These are phyloP conservation scores for Calvatia gigantea DNA, from an alignment of 768 basidiomycete genomes.

Conservation along the genomic window DNA sequence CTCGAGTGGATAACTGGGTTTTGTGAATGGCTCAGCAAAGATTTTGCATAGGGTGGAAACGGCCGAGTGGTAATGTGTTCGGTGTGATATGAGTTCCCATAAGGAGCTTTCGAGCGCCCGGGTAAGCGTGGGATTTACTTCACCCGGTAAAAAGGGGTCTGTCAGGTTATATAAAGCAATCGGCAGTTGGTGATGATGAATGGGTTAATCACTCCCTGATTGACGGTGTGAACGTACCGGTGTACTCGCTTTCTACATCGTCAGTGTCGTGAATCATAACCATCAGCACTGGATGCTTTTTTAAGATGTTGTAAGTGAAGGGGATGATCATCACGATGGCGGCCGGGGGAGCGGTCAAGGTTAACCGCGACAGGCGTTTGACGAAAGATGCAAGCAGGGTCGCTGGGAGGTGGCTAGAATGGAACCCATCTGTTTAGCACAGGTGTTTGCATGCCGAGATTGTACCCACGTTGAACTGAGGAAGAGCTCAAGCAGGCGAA, in stretches of 20 bases:
- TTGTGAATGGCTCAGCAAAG: constrained; percentile 92
- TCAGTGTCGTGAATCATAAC: constrained; percentile 83
- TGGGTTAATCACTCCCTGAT: background rate
- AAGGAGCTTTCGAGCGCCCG: constrained; percentile 83
- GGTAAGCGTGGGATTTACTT: constrained; percentile 72
- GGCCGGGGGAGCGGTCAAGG: constrained; percentile 83
- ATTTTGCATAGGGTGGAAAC: constrained; percentile 88
- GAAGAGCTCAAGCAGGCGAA: constrained; percentile 88
- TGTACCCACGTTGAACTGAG: constrained; percentile 80
- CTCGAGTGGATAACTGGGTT: constrained; percentile 84
- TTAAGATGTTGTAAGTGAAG: constrained; percentile 92
- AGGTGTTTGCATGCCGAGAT: constrained; percentile 3
- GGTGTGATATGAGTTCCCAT: constrained; percentile 87
- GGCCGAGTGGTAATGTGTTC: constrained; percentile 77
- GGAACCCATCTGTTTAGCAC: too few relatives aligned
- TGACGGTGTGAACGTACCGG: constrained; percentile 24
- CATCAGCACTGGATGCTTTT: constrained; percentile 90
- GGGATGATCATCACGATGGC: constrained; percentile 90
- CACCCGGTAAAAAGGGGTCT: constrained; percentile 68
- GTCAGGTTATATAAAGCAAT: background rate
- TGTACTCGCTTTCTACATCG: constrained; percentile 30
- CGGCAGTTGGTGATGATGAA: background rate
- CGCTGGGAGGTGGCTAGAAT: constrained; percentile 74
- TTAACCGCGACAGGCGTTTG: constrained; percentile 84
- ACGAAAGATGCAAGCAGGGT: constrained; percentile 93